Percentiles rank a stretch among this genome's conserved stretches.
These are phyloP conservation scores for Lactarius sanguifluus DNA, from an alignment of 768 basidiomycete species.

Conservation along the genomic window DNA sequence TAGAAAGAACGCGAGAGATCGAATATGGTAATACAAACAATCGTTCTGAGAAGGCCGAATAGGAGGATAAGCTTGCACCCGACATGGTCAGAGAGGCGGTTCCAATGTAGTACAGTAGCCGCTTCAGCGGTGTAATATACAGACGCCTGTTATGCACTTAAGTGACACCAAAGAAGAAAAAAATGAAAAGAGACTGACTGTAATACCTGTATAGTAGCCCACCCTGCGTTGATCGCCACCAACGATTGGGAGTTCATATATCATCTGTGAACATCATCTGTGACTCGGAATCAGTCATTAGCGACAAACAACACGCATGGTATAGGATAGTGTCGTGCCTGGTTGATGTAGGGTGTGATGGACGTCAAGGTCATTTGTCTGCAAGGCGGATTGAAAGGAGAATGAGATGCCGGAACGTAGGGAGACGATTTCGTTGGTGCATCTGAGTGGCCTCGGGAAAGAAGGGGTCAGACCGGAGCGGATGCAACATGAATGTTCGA, in stretches of 20 bases:
- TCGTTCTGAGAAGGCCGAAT: slow-evolving; percentile 36
- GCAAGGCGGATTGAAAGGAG: too few relatives aligned
- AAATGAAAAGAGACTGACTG: slow-evolving; percentile 38
- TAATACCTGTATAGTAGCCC: slow-evolving; percentile 50
- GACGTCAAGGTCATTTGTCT: too few relatives aligned
- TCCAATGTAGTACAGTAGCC: slow-evolving; percentile 47
- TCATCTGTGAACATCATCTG: too few relatives aligned
- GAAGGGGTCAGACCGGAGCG: too few relatives aligned
- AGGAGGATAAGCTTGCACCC: slow-evolving; percentile 48
- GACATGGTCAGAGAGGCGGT: slow-evolving; percentile 44
- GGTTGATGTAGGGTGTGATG: too few relatives aligned
- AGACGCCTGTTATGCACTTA: slow-evolving; percentile 38
- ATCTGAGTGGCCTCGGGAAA: too few relatives aligned
- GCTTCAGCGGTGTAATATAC: slow-evolving; percentile 49
- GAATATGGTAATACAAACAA: slow-evolving; percentile 37
- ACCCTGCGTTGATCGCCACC: slow-evolving; percentile 45
- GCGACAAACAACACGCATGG: too few relatives aligned
- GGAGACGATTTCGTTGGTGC: too few relatives aligned
- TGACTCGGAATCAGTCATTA: too few relatives aligned
- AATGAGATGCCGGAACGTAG: too few relatives aligned
- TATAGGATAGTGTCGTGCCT: too few relatives aligned
- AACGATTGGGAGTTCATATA: slow-evolving; percentile 42
- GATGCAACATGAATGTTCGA: too few relatives aligned
- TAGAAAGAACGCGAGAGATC: slow-evolving; percentile 39
- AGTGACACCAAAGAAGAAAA: neutral